Base-by-base conservation (phyloP, 1,284 basidiomycete genomes). In the Leccinum variabile region DNA sequence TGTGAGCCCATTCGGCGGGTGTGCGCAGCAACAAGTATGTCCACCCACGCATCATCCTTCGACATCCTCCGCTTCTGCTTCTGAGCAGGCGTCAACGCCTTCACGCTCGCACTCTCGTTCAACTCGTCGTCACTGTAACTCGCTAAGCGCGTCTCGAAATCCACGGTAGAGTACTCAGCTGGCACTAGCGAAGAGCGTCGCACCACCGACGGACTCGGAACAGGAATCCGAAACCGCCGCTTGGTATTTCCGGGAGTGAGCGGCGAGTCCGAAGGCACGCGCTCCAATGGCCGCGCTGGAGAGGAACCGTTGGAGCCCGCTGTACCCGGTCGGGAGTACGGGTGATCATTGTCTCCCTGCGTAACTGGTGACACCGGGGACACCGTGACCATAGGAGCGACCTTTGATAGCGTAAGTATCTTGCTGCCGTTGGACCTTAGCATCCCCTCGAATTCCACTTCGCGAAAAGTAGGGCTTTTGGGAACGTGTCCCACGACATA, bases 401-500 rank as follows among this genome's bases (percentile, higher is more conserved):
- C 55, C 53, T 75, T 76, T 30, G 74, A 74, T 35, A 90, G 73
- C 13, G 82, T 79, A 13, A 91, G 80, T 50, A 90, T 76, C 71
- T 89, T 90, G 18, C 89, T 91, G 30, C 77, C 73, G 33, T 81
- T 79, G 13, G 81, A 84, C 46, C 83, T 81, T 39, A 94, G 76
- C 66, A 94, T 80, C 18, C 86, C 84, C 69, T 94, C 93, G 69
- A 95, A 94, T 70, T 94, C 92, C 54, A 86, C 82, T 70, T 91
- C 90, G 55, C 86, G 81, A 60, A 82, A 79, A 6, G 81, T 83
- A 3, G 85, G 85, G 63, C 83, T 85, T 56, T 78, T 79, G 3
- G 89, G 88, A 1, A 88, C 87, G 65, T 85, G 83, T 2, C 89
- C 89, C 4, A 90, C 78, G 46, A 87, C 81, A 67, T 91, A 91